Percentiles rank a stretch among this genome's conserved stretches.
phyloP scores from a whole-genome alignment of 2,329 filamentous ascomycete genomes.

The Clarireedia monteithiana region DNA sequence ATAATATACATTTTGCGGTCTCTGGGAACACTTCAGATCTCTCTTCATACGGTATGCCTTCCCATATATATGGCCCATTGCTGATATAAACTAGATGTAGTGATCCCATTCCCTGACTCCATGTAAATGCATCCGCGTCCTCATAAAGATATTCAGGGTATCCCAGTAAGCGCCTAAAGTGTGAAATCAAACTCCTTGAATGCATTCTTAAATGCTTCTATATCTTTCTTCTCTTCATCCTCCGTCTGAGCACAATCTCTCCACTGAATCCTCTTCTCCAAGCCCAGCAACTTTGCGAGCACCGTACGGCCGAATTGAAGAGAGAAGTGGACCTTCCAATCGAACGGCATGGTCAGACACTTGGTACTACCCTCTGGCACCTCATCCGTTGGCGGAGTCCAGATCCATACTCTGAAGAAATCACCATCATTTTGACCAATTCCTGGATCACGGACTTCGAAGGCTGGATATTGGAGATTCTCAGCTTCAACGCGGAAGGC shows the following conservation, averaged over 20 bases:
- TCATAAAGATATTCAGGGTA: background rate
- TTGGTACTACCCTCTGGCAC: conserved; percentile 42
- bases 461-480: conserved; percentile 52
- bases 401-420: conserved; percentile 79
- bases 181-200: conserved; percentile 82
- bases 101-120: background rate
- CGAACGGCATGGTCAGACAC: conserved; percentile 66
- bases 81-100: background rate
- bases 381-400: conserved; percentile 46
- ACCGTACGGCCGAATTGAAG: conserved; percentile 85
- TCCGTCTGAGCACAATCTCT: conserved; percentile 71
- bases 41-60: too few relatives aligned
- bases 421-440: conserved; percentile 50
- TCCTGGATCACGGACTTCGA: conserved; percentile 41
- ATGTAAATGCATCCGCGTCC: background rate
- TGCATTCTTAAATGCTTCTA: conserved; percentile 67
- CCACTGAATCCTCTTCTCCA: conserved; percentile 79
- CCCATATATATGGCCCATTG: too few relatives aligned
- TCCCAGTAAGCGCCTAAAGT: conserved; percentile 9
- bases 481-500: conserved; percentile 85
- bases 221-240: conserved; percentile 73
- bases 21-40: too few relatives aligned
- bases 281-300: conserved; percentile 74
- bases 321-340: conserved; percentile 70
- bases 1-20: too few relatives aligned